These are phyloP conservation scores for Gonium pectorale DNA, from an alignment of 139 green algal species.

Conservation along the genomic window DNA sequence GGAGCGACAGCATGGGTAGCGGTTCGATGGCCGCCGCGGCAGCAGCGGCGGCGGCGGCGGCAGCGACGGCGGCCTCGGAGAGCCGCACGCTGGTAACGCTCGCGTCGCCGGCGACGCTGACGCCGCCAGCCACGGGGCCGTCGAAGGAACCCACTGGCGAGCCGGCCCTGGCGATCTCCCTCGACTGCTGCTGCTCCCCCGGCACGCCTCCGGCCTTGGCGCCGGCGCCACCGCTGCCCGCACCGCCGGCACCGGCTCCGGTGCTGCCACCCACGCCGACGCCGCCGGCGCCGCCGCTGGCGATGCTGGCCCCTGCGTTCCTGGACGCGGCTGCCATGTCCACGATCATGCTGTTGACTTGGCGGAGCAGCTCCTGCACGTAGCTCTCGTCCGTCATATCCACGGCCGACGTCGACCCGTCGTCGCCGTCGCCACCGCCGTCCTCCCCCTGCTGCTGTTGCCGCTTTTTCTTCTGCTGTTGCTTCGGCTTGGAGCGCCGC, in stretches of 20 bases:
- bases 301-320: neutral
- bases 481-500: too few relatives aligned
- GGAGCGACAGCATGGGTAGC: neutral
- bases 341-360: conserved; percentile 16
- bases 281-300: neutral
- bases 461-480: neutral
- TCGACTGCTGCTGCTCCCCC: too few relatives aligned
- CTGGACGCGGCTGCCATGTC: neutral
- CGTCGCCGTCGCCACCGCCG: neutral
- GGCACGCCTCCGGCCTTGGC: too few relatives aligned
- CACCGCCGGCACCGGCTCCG: too few relatives aligned
- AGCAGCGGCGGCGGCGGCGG: neutral
- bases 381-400: conserved; percentile 2
- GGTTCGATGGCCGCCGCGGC: neutral
- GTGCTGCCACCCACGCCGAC: neutral
- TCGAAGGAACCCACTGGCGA: too few relatives aligned
- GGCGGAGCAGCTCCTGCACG: conserved; percentile 3
- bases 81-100: too few relatives aligned
- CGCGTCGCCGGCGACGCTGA: too few relatives aligned
- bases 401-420: neutral
- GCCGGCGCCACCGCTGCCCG: too few relatives aligned
- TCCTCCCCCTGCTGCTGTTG: neutral
- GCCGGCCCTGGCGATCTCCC: too few relatives aligned
- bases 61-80: neutral
- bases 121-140: too few relatives aligned